Evolutionary conservation across 2,329 filamentous ascomycete genomes (phyloP).

Genomic region (Trichoderma sp.): DNA sequence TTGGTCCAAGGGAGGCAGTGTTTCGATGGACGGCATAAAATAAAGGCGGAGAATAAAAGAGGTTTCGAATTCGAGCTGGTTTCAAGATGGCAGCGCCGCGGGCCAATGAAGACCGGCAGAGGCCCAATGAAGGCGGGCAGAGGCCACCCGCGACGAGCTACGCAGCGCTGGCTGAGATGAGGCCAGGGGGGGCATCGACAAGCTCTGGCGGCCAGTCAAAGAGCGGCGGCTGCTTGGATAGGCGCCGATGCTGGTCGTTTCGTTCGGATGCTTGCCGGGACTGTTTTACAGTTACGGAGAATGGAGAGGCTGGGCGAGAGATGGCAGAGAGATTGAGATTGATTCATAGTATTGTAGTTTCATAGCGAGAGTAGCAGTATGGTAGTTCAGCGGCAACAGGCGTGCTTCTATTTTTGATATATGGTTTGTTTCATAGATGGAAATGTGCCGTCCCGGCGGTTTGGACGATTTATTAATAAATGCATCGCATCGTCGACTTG

Average conservation of each 20-base stretch:
- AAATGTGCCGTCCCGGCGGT: neutral
- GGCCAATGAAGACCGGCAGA: constrained; percentile 1
- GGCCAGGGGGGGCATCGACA: neutral
- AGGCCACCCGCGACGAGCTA: neutral
- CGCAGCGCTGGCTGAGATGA: neutral
- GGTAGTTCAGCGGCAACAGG: neutral
- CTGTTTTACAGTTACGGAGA: neutral
- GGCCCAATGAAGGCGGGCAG: constrained; percentile 7
- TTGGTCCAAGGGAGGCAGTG: constrained; percentile 3
- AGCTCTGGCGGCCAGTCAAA: neutral
- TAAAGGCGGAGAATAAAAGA: neutral
- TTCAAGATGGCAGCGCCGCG: constrained; percentile 17
- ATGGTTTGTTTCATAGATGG: constrained; percentile 4
- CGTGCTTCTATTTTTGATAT: neutral
- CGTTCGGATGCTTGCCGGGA: constrained; percentile 11
- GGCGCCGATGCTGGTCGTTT: neutral
- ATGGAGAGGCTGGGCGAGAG: neutral
- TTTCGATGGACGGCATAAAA: neutral
- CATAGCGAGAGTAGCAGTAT: neutral
- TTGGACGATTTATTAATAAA: neutral
- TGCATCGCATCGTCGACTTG: neutral
- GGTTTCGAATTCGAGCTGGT: constrained; percentile 16
- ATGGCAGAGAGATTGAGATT: neutral
- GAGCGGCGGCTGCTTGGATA: neutral
- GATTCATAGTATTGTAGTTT: too few relatives aligned